Evolutionary conservation across 2,329 filamentous ascomycete genomes (phyloP), one percentile per base, ranked within the genome.

Genomic region (Metarhizium guizhouense): DNA sequence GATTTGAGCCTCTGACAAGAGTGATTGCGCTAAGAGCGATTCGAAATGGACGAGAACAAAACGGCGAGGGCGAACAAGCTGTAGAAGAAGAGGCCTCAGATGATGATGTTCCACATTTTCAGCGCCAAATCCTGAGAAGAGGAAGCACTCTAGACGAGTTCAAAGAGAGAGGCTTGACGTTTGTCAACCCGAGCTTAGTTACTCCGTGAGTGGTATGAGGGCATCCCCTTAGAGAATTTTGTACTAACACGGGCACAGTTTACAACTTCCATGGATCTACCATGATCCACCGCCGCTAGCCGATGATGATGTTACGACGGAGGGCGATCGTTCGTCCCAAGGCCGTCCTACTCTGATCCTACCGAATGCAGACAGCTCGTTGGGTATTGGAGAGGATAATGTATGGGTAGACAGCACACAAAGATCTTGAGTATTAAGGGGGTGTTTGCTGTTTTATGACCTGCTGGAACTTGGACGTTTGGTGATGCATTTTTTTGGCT

Each of bases 1-100:
- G 87, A 1, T 99, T 94, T 64, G 88, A 90, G 64, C 93, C 94
- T 0, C 74, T 99, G 57, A 96, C 92, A 70, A 87, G 85, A 63
- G 96, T 94, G 68, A 97, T 99, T 67, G 91, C 95, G 32, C 75
- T 99, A 48, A 82, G 90, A 59, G 95, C 90, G 64, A 90, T 99
- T 57, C 82, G 86, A 61, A 77, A 83, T 30, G 58, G 60, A 0
- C 79, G 82, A 3, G 75, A 80, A 10, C 65, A 66, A 8, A 34
- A 11, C 10, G 76, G 80, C 14, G 66, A 67, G 7, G 63, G 72
- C 13, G 68, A 70, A 40, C 65, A 70, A 47, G 66, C 68, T 3
- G 61, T 70, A 32, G 68, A 70, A n/a, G 72, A 73, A 18, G 68
- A 68, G 2, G 68, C 68, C 14, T 70, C 69, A 16, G 71, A 70